Evolutionary conservation across 768 basidiomycete genomes (phyloP), one percentile per base, ranked within the genome.

Genomic region (Daedaleopsis sinensis): DNA sequence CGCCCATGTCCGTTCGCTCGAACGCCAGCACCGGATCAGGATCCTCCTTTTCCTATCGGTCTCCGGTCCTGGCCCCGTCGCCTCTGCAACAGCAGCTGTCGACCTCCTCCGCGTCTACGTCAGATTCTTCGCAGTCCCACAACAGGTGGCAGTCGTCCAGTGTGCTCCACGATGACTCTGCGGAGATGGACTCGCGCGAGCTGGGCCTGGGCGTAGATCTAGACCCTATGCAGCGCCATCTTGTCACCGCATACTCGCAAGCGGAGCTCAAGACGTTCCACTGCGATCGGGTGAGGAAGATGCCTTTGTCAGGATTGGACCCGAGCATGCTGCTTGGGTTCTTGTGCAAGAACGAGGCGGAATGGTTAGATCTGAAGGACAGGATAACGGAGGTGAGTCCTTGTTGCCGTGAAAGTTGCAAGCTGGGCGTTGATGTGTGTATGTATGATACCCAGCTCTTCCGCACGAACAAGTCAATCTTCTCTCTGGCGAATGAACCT

Each of bases 261-360:
- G 63, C 79, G 5, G 93, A 96, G 70, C 77, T 98, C 37, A 84
- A 84, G 68, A 96, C 93, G 13, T 99, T 95, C 79, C 97, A 98
- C 74, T 95, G 94, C 72, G 97, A 99, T n/a, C 86, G 90, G 18
- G 90, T 98, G 42, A 82, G 94, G 71, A 98, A 96, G 84, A 96
- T 98, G 92, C 90, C 90, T 0, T 75, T 98, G 38, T 85, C 86
- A 43, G 91, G 90, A 32, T 77, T 99, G 57, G 97, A 98, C 73
- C 97, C 96, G 23, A 97, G 94, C 67, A 98, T 99, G 97, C 78
- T 99, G 8, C 83, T 98, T 61, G 96, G 96, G 12, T 98, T 99
- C 72, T 70, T 98, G 65, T 89, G 90, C 71, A 84, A 84, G 67
- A 86, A 92, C 69, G 90, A 93, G 75, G 78, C 71, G 18, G 96